A percentile compares a stretch with the other conserved stretches of the same genome.
These are phyloP conservation scores for Mesembryanthemum crystallinum DNA, from an alignment of 148 eudicot species.

Conservation along the genomic window DNA sequence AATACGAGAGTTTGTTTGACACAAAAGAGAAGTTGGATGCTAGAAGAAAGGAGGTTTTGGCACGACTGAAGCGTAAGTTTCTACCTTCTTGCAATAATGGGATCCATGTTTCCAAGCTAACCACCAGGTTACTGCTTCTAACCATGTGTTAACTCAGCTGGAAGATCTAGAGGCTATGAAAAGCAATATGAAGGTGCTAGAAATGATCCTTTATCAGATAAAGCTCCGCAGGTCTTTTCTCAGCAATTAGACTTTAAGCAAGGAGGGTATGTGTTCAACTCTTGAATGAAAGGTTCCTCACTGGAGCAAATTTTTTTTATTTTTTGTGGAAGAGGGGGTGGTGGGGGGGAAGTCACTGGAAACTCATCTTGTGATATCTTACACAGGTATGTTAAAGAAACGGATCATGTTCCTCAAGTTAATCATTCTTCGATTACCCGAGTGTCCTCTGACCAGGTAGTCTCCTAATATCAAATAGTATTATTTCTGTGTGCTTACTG, in stretches of 20 bases:
- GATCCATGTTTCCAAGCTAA: background rate
- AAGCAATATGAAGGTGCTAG: constrained; percentile 21
- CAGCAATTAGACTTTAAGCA: constrained; percentile 24
- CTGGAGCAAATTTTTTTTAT: background rate
- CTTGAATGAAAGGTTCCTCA: background rate
- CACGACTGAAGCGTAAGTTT: constrained; percentile 58
- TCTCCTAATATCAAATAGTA: background rate
- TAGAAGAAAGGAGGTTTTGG: constrained; percentile 81
- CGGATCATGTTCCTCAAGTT: constrained; percentile 22
- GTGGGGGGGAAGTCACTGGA: background rate
- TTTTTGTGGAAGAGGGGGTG: no score
- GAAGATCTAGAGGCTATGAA: constrained; percentile 42
- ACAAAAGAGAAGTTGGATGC: constrained; percentile 85
- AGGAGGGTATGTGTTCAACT: constrained; percentile 27
- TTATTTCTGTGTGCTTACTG: background rate
- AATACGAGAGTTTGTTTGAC: constrained; percentile 72
- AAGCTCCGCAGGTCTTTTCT: constrained; percentile 22
- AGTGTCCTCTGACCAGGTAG: constrained; percentile 67
- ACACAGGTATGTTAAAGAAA: constrained; percentile 37
- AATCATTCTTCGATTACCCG: constrained; percentile 37
- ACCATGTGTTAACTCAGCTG: constrained; percentile 37
- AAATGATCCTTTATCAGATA: constrained; percentile 26
- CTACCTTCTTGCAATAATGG: background rate
- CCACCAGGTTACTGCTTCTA: background rate
- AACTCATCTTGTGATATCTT: background rate